phyloP scores from a whole-genome alignment of 345 rosid genomes.

The Aegle marmelos region DNA sequence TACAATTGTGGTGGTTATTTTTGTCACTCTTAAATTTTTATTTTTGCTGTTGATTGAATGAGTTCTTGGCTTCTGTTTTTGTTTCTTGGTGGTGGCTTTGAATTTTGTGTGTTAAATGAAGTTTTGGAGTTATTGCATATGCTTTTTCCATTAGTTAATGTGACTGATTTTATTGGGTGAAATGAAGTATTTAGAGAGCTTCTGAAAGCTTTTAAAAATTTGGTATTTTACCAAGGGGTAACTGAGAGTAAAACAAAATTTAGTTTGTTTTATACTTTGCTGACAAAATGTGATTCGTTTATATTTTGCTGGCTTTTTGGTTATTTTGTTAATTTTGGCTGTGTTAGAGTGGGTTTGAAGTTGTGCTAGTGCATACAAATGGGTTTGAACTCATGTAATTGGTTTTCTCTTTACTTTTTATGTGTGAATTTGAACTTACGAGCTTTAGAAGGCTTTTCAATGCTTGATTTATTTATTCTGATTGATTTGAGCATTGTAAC shows the following conservation, averaged over 20 bases:
- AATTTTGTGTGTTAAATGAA: not conserved
- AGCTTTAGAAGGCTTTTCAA: not conserved
- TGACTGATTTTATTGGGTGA: not conserved
- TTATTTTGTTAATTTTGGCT: not conserved
- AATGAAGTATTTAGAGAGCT: not conserved
- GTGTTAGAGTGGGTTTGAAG: not conserved
- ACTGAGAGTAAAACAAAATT: not conserved
- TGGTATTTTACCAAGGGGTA: not conserved
- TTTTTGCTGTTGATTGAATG: not conserved
- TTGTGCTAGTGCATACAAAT: not conserved
- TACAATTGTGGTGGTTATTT: not conserved
- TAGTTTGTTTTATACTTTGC: not conserved
- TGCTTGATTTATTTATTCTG: not conserved
- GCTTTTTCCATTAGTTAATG: not conserved
- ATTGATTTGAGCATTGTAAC: not conserved
- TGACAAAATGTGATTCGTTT: not conserved
- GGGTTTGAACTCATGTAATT: not conserved
- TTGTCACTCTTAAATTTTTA: not conserved
- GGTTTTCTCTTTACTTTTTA: not conserved
- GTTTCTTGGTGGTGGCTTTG: not conserved
- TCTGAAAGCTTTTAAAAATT: not conserved
- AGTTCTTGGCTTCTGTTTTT: not conserved
- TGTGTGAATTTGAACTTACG: not conserved
- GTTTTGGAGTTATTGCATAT: not conserved
- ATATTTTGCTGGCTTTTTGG: not conserved